phyloP scores from a whole-genome alignment of 257 asterid species.

The Primulina eburnea region DNA sequence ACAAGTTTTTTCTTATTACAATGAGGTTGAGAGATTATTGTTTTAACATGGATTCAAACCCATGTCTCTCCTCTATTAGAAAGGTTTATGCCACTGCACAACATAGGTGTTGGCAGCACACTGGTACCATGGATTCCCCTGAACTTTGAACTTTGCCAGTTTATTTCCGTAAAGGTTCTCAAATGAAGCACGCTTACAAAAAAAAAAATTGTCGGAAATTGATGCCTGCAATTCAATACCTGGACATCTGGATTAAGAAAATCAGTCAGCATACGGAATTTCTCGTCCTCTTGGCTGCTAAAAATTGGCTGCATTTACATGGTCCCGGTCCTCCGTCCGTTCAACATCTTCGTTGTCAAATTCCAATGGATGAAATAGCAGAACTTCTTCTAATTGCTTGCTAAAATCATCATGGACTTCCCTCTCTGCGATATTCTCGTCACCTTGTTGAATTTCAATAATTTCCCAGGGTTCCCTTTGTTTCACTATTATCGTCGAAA shows the following conservation, averaged over 20 bases:
- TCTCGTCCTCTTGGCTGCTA: not conserved
- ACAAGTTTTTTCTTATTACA: too few relatives aligned
- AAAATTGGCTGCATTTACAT: not conserved
- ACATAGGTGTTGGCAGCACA: too few relatives aligned
- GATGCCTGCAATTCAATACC: not conserved
- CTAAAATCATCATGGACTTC: conserved; percentile 29
- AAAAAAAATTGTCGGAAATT: not conserved
- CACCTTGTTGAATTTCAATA: not conserved
- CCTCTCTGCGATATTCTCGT: conserved; percentile 14
- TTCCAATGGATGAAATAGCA: conserved; percentile 28
- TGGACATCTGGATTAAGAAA: not conserved
- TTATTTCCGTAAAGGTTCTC: not conserved
- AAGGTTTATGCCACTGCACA: too few relatives aligned
- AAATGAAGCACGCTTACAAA: not conserved
- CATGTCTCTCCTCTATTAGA: too few relatives aligned
- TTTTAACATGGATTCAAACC: too few relatives aligned
- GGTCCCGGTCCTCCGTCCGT: conserved; percentile 9
- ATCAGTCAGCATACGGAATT: not conserved
- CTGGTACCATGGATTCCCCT: too few relatives aligned
- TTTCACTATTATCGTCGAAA: conserved; percentile 12
- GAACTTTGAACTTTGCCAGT: not conserved
- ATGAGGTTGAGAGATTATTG: too few relatives aligned
- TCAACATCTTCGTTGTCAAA: conserved; percentile 25
- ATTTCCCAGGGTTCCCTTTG: conserved; percentile 22
- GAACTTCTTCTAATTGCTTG: conserved; percentile 39